Conservation (phyloP, 192 early-diverging fungal species). For the Gryganskiella cystojenkinii region DNA sequence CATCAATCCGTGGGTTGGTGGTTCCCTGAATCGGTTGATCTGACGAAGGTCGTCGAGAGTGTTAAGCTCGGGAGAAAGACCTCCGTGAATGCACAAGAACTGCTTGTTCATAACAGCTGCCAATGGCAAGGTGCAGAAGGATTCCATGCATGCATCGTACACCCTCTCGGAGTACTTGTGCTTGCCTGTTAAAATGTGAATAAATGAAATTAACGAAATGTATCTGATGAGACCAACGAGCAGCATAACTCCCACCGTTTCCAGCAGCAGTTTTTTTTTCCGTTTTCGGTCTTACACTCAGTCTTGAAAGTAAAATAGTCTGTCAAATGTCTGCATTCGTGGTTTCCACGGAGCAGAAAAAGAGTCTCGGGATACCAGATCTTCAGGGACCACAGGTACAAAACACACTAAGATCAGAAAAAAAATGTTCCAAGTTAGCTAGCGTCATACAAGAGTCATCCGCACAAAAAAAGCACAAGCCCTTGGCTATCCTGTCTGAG, state of each 20-base stretch:
- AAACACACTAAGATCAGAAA: conserved; percentile 72
- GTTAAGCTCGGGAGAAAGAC: conserved; percentile 91
- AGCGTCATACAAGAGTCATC: no score
- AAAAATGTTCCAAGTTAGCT: no score
- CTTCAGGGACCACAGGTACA: conserved; percentile 93
- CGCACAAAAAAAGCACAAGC: no score
- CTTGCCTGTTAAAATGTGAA: conserved; percentile 63
- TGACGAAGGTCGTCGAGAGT: conserved; percentile 91
- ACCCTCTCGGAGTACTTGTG: conserved; percentile 95
- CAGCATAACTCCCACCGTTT: neutral
- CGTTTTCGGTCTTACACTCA: conserved; percentile 78
- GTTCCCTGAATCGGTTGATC: conserved; percentile 93
- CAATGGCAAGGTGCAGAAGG: conserved; percentile 93
- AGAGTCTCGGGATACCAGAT: conserved; percentile 89
- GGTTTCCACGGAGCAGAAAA: conserved; percentile 94
- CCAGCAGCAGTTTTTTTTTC: neutral
- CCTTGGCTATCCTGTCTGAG: neutral
- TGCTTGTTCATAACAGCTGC: conserved; percentile 96
- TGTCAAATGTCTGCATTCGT: conserved; percentile 97
- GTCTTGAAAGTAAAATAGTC: conserved; percentile 98
- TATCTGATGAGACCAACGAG: neutral
- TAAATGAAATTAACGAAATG: neutral
- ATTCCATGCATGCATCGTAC: conserved; percentile 91
- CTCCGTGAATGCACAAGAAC: conserved; percentile 97
- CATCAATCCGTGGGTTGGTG: conserved; percentile 94